Evolutionary conservation across 2,329 filamentous ascomycete species (phyloP), one percentile per base, ranked within the genome.

Genomic region (Pseudogymnoascus sp.): DNA sequence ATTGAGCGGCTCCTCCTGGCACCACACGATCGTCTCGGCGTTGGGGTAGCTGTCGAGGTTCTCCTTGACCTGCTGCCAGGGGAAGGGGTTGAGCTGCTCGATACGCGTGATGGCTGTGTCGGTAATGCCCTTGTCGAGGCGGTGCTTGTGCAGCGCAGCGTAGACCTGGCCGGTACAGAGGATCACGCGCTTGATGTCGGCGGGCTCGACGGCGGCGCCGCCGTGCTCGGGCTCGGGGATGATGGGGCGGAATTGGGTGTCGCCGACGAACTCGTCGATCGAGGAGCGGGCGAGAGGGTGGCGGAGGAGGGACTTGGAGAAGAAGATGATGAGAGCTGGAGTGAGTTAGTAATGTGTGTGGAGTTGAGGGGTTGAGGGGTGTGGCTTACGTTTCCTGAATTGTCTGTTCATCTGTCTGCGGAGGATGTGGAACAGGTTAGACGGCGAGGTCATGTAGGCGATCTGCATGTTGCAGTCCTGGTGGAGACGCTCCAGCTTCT

Each of bases 401-500:
- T 99, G 93, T 72, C 94, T 86, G 83, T 97, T 92, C 87, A 99
- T 96, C 80, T 99, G 94, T 77, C 94, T 86, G 74, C 94, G 89
- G 66, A 99, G 84, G 68, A 94, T 87, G 78, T 99, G 94, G 87
- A 99, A 99, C 74, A 95, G 77, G 77, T 99, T 99, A 67, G 93
- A 84, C 28, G 94, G 94, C 54, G 88, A 90, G n/a, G 94, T 99
- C 86, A 95, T 92, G 81, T 94, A 96, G 61, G 87, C 92, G 74
- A 99, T 89, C 79, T 99, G 94, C 86, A 99, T 96, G 80, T 99
- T 99, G 83, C 92, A 96, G 79, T 99, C 94, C 79, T 99, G 94
- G 80, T 99, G 94, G 78, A 97, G 94, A 69, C 94, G 91, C 61
- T 95, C 87, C 64, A 97, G 85, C 81, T 94, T 97, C 67, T 96